Percentiles rank a stretch among this genome's conserved stretches.
Conservation (phyloP, 768 basidiomycete genomes). For the Tricholoma furcatifolium region DNA sequence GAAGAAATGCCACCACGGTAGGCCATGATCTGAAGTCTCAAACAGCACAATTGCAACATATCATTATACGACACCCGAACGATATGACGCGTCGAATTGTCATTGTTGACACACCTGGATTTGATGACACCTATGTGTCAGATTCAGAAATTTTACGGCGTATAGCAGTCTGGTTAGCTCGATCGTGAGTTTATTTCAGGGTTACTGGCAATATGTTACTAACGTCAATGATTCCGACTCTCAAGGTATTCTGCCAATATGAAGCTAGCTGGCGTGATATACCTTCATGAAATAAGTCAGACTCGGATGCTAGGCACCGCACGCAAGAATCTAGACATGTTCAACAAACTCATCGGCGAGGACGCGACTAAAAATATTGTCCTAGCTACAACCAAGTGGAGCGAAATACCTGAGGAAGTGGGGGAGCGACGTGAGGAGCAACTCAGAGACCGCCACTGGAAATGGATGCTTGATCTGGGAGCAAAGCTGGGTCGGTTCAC, state of each 20-base stretch:
- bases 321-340: constrained; percentile 15
- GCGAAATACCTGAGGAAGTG: neutral
- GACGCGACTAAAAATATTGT: constrained; percentile 11
- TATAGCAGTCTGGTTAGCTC: constrained; percentile 16
- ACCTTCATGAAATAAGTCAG: constrained; percentile 15
- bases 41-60: constrained; percentile 10
- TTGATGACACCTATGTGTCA: constrained; percentile 16
- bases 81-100: constrained; percentile 10
- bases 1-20: constrained; percentile 3
- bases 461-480: constrained; percentile 1
- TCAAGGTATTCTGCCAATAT: constrained; percentile 13
- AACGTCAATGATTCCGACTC: neutral
- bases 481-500: constrained; percentile 8
- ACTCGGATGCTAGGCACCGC: constrained; percentile 14
- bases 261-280: constrained; percentile 17
- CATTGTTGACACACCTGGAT: constrained; percentile 23
- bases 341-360: constrained; percentile 13
- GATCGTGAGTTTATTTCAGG: constrained; percentile 12
- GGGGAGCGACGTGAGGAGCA: constrained; percentile 7
- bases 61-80: constrained; percentile 3
- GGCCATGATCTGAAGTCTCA: constrained; percentile 11
- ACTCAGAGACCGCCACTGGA: constrained; percentile 8
- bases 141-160: constrained; percentile 19
- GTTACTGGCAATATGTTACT: neutral
- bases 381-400: constrained; percentile 17